phyloP scores from a whole-genome alignment of 164 flowering plant genomes.

The Dillenia turbinata region DNA sequence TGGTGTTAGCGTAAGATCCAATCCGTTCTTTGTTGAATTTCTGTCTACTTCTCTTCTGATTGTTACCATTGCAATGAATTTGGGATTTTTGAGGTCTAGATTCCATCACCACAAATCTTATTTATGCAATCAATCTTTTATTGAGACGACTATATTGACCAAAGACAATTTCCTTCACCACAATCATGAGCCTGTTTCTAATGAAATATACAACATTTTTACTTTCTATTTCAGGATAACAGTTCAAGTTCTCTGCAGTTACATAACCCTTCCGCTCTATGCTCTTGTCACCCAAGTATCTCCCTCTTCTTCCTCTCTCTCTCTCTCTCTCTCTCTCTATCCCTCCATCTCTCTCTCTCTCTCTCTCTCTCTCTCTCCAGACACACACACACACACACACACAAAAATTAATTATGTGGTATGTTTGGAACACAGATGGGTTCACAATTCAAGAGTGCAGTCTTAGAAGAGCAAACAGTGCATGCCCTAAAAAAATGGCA shows the following conservation, averaged over 20 bases:
- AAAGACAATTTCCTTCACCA: too few relatives aligned
- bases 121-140: too few relatives aligned
- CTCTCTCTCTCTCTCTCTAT: not conserved
- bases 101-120: too few relatives aligned
- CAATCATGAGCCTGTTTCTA: not conserved
- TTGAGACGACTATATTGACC: too few relatives aligned
- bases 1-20: slow-evolving; percentile 54
- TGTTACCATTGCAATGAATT: too few relatives aligned
- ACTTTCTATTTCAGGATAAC: slow-evolving; percentile 31
- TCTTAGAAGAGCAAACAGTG: slow-evolving; percentile 31
- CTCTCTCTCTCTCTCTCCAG: too few relatives aligned
- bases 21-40: not conserved
- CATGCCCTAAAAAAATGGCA: slow-evolving; percentile 37
- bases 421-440: slow-evolving; percentile 34
- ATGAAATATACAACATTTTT: not conserved
- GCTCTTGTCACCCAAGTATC: slow-evolving; percentile 69
- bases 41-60: not conserved
- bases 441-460: slow-evolving; percentile 32
- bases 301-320: too few relatives aligned
- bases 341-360: not conserved
- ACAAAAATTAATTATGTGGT: too few relatives aligned
- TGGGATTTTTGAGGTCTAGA: too few relatives aligned
- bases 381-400: too few relatives aligned
- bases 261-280: slow-evolving; percentile 66
- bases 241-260: slow-evolving; percentile 61